phyloP scores from a whole-genome alignment of 225 moss, liverwort and hornwort genomes.

The Rhytidiadelphus loreus region DNA sequence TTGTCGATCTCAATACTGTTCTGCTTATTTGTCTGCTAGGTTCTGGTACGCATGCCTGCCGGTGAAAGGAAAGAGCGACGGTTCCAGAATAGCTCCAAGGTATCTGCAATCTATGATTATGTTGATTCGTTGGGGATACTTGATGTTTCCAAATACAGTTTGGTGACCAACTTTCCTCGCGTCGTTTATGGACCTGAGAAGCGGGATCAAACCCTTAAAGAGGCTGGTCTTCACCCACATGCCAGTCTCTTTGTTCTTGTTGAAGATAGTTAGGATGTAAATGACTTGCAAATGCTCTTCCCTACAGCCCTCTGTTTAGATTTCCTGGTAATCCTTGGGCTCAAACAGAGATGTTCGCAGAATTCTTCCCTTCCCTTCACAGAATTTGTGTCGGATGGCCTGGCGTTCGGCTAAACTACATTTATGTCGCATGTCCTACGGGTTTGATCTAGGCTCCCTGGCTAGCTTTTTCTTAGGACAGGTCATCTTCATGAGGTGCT shows the following conservation, averaged over 20 bases:
- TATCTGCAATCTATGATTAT: conserved; percentile 84
- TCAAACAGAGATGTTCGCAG: conserved; percentile 17
- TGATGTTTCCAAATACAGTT: conserved; percentile 60
- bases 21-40: conserved; percentile 30
- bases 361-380: background rate
- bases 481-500: conserved; percentile 5
- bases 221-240: conserved; percentile 83
- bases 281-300: conserved; percentile 1
- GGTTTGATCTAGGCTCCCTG: background rate
- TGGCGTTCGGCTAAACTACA: conserved; percentile 5
- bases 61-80: conserved; percentile 92
- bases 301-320: background rate
- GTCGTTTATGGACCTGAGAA: conserved; percentile 88
- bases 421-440: conserved; percentile 4
- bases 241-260: conserved; percentile 91
- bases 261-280: conserved; percentile 54
- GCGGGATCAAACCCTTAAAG: conserved; percentile 58
- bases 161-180: conserved; percentile 92
- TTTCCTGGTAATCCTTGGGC: conserved; percentile 17
- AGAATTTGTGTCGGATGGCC: conserved; percentile 23
- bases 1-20: background rate
- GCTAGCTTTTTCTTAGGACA: background rate
- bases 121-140: conserved; percentile 86
- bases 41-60: conserved; percentile 80
- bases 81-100: conserved; percentile 48